phyloP scores from a whole-genome alignment of 75 land plant species.

The Adiantum capillusveneris region DNA sequence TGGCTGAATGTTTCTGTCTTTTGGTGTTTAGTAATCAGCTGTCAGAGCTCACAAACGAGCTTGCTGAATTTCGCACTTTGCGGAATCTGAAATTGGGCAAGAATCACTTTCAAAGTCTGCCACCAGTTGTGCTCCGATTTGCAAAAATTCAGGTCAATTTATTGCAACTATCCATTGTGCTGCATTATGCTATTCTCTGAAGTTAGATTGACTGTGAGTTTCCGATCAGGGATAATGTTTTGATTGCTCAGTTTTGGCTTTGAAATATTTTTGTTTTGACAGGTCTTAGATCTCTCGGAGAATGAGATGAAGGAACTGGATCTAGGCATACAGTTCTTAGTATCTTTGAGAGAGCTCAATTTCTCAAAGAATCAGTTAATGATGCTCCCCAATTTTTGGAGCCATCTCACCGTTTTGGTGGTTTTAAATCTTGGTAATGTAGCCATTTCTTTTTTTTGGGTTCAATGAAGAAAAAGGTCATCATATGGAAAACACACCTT shows the following conservation, averaged over 20 bases:
- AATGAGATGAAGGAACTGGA: slow-evolving; percentile 30
- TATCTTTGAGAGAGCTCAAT: slow-evolving; percentile 19
- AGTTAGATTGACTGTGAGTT: not conserved
- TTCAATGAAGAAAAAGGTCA: no score
- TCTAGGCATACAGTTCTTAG: slow-evolving; percentile 3
- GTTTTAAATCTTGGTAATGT: slow-evolving; percentile 26
- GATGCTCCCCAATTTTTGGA: slow-evolving; percentile 20
- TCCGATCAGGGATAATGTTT: no score
- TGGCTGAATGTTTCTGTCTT: no score
- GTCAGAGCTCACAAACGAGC: slow-evolving; percentile 13
- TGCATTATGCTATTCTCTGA: no score
- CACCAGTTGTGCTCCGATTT: slow-evolving; percentile 23
- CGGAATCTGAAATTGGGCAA: slow-evolving; percentile 8
- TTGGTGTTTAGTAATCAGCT: slow-evolving; percentile 26
- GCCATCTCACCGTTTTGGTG: slow-evolving; percentile 11
- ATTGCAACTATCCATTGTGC: no score
- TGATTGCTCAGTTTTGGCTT: not conserved
- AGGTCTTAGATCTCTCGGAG: slow-evolving; percentile 30
- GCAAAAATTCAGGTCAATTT: slow-evolving; percentile 20
- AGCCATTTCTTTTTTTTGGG: not conserved
- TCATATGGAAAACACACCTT: no score
- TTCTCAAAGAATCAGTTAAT: slow-evolving; percentile 20
- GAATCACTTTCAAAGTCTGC: slow-evolving; percentile 17
- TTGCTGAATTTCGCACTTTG: slow-evolving; percentile 20
- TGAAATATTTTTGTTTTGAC: not conserved